Percentiles rank a stretch among this genome's conserved stretches.
phyloP scores from a whole-genome alignment of 2,329 filamentous ascomycete genomes.

The Sporothrix pseudoabietina region DNA sequence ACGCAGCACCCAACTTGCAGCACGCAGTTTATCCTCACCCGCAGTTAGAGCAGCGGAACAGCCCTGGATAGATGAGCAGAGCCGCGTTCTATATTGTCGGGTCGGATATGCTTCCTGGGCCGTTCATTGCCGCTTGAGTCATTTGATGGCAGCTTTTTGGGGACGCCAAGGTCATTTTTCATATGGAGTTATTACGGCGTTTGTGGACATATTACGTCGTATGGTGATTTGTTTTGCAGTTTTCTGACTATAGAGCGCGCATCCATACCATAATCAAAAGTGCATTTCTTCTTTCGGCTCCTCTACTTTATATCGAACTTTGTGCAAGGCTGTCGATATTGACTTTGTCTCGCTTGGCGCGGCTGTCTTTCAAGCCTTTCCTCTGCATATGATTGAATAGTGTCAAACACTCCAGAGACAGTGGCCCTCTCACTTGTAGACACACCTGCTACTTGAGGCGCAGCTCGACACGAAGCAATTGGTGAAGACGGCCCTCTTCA shows the following conservation, averaged over 20 bases:
- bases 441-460: background rate
- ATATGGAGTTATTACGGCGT: background rate
- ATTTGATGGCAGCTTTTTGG: background rate
- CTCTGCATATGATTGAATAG: background rate
- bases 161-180: background rate
- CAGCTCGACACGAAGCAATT: background rate
- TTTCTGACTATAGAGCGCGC: background rate
- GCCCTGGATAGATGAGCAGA: background rate
- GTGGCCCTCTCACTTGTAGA: background rate
- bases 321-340: slow-evolving; percentile 3
- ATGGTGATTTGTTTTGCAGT: background rate
- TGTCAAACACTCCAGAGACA: background rate
- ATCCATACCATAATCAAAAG: slow-evolving; percentile 1
- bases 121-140: background rate
- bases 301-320: background rate
- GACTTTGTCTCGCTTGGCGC: background rate
- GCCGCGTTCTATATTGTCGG: background rate
- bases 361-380: background rate
- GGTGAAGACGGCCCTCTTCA: background rate
- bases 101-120: background rate
- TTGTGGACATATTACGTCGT: background rate
- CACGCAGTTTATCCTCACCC: background rate
- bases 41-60: background rate
- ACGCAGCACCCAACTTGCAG: too few relatives aligned
- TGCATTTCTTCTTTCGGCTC: background rate